Base-by-base conservation (phyloP, 1,139 yeast genomes). In the Yamadazyma siamensis region DNA sequence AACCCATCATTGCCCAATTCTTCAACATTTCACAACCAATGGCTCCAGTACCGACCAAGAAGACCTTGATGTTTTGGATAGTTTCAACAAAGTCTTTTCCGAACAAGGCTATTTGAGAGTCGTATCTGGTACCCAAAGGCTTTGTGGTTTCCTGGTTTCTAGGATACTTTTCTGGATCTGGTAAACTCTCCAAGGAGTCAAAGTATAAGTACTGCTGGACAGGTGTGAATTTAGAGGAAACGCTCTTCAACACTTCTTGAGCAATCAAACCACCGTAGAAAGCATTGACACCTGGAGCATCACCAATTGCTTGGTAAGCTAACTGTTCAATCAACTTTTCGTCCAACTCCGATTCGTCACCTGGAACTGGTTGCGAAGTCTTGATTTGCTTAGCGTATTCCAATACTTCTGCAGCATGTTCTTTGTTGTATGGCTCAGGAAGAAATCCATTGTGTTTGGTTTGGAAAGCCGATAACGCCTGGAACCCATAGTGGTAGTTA, bases 21-120 rank as follows among this genome's bases (percentile, higher is more conserved):
- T 91, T 91, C 52, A 91, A 71, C 94, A 94, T 91, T 64, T 91
- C 99, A 65, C 99, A 91, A 28, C 99, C 99, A 68, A 91, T 91
- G 23, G 99, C 99, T 54, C 99, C 99, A 2, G 97, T 78, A 30
- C 99, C 99, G 25, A 91, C 98, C 44, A 91, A 68, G 58, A 91
- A 91, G 4, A 89, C 87, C 52, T 76, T 82, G 43, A 85, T 65
- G 56, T 89, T 86, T 26, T 86, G 76, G 39, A 91, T 61, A 29
- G 65, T 67, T 47, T 82, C 77, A 51, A 86, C 91, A 63, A 76
- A 87, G 25, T 76, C 75, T 35, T 73, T 57, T 41, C 99, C 99
- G 48, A 88, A 88, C 2, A 91, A 96, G 4, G 97, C 96, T 49
- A 88, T 83, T 63, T 88, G 96, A 12, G 78, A 77, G 58, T 91